These are phyloP conservation scores for Citrus sinensis DNA, from an alignment of 345 rosid species.

Conservation along the genomic window DNA sequence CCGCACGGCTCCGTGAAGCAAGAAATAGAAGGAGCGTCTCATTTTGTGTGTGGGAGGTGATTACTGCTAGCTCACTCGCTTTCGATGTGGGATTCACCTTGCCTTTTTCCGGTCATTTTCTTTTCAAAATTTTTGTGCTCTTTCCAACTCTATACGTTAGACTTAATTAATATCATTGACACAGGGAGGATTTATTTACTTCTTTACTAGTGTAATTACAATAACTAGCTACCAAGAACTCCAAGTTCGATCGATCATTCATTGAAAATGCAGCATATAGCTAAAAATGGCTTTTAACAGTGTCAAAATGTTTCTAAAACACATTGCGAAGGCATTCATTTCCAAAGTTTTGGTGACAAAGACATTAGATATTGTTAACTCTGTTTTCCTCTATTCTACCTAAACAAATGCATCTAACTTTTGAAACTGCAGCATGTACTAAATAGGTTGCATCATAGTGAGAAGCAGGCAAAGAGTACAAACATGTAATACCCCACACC, in stretches of 20 bases:
- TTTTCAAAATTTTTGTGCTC: neutral
- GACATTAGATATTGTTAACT: neutral
- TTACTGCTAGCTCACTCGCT: neutral
- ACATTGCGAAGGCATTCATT: neutral
- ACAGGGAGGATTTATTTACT: neutral
- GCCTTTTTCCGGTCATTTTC: neutral
- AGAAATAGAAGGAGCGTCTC: accelerated
- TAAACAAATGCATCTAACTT: neutral
- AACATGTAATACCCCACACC: neutral
- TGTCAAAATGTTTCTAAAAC: too few relatives aligned
- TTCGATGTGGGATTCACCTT: neutral
- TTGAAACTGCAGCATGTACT: neutral
- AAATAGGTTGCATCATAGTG: neutral
- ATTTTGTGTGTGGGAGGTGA: neutral
- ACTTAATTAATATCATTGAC: too few relatives aligned
- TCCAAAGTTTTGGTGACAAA: neutral
- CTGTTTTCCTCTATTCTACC: neutral
- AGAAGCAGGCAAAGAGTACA: neutral
- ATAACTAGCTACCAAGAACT: neutral
- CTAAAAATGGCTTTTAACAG: neutral
- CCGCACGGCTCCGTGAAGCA: conserved; percentile 12
- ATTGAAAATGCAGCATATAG: neutral
- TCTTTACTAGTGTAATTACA: neutral
- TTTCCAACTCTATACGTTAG: neutral
- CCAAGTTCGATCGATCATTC: neutral